Conservation (phyloP, 768 basidiomycete species). For the Suillus weaverae region DNA sequence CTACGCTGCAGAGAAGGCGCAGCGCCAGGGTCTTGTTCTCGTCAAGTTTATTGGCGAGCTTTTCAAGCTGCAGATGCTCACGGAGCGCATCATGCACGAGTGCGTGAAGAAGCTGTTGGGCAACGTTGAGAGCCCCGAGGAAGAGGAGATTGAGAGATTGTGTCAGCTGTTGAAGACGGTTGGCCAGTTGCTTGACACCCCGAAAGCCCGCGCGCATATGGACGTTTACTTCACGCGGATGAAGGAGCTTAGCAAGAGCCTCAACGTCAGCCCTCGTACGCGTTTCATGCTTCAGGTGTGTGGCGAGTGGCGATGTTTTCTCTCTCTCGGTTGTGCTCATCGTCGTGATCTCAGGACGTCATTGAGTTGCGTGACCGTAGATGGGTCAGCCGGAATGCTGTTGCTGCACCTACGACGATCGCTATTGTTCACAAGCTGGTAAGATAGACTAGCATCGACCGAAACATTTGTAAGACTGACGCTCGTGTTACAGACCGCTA, state of each 20-base stretch:
- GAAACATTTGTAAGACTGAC: constrained; percentile 4
- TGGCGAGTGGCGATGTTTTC: constrained; percentile 26
- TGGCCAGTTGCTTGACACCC: constrained; percentile 79
- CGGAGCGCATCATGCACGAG: constrained; percentile 97
- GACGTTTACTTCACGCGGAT: constrained; percentile 93
- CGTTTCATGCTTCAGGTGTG: constrained; percentile 93
- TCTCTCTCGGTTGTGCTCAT: constrained; percentile 6
- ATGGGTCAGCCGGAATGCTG: constrained; percentile 73
- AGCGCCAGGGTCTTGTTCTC: constrained; percentile 93
- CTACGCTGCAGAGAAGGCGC: constrained; percentile 94
- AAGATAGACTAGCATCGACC: background rate
- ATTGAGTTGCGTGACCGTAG: constrained; percentile 83
- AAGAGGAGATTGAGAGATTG: constrained; percentile 96
- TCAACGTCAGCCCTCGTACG: constrained; percentile 84
- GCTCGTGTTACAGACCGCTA: constrained; percentile 59
- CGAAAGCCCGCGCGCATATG: constrained; percentile 82
- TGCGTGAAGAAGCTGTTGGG: constrained; percentile 94
- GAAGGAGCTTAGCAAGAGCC: constrained; percentile 75
- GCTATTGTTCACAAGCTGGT: constrained; percentile 79
- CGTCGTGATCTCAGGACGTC: constrained; percentile 61
- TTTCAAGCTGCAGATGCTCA: constrained; percentile 97
- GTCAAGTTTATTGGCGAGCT: constrained; percentile 98
- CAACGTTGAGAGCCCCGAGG: constrained; percentile 93
- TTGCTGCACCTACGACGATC: constrained; percentile 83
- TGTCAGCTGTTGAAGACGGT: constrained; percentile 93